These are phyloP conservation scores for Lactarius sp. DNA, from an alignment of 768 basidiomycete species.

Conservation along the genomic window DNA sequence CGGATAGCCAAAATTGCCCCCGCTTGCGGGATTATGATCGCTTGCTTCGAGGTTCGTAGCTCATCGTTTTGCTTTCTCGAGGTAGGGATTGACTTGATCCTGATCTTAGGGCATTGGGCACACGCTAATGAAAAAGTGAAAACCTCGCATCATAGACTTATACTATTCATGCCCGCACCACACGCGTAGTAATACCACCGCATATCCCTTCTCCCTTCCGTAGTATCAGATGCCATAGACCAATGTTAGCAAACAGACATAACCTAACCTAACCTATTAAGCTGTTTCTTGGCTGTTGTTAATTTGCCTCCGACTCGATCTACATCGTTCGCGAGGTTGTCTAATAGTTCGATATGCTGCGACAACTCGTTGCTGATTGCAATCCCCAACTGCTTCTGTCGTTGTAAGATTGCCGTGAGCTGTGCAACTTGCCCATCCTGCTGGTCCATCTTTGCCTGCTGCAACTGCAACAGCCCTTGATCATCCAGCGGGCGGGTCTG, in stretches of 20 bases:
- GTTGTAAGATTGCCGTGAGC: slow-evolving; percentile 73
- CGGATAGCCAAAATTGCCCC: slow-evolving; percentile 94
- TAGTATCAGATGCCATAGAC: neutral
- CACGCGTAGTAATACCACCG: slow-evolving; percentile 13
- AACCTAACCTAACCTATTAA: slow-evolving; percentile 66
- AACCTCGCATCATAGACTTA: slow-evolving; percentile 17
- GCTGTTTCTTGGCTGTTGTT: slow-evolving; percentile 69
- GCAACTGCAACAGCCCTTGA: slow-evolving; percentile 70
- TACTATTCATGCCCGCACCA: neutral
- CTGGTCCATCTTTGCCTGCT: slow-evolving; percentile 72
- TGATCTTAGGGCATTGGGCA: slow-evolving; percentile 53
- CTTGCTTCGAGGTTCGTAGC: slow-evolving; percentile 75
- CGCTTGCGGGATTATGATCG: slow-evolving; percentile 98
- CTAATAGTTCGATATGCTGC: slow-evolving; percentile 81
- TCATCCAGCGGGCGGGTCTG: slow-evolving; percentile 86
- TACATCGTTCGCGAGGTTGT: slow-evolving; percentile 70
- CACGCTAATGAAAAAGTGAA: slow-evolving; percentile 37
- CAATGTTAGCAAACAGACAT: neutral
- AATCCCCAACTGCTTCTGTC: slow-evolving; percentile 81
- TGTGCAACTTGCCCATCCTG: slow-evolving; percentile 82
- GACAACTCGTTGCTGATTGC: slow-evolving; percentile 82
- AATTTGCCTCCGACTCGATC: slow-evolving; percentile 77
- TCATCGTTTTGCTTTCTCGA: slow-evolving; percentile 3
- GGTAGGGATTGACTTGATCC: slow-evolving; percentile 21
- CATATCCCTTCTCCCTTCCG: neutral